Base-by-base conservation (phyloP, 345 rosid genomes). In the Salix dunnii region DNA sequence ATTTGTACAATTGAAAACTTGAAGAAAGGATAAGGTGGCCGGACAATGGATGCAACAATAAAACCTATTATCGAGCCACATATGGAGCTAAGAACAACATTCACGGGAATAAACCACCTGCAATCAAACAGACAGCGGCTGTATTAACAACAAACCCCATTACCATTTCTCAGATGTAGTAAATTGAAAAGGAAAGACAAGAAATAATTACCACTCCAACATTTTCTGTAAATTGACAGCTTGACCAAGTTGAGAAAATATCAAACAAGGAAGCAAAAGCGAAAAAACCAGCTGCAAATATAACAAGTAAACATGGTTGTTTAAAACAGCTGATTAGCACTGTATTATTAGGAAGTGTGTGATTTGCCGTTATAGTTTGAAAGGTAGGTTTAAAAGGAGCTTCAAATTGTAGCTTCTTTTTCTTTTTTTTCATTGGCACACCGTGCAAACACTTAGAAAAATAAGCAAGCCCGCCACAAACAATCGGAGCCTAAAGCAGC, bases 91-190 rank as follows among this genome's bases (percentile, higher is more conserved):
- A 96, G 91, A 78, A 96, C 80, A 74, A 94, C 92, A 83, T 96
- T 96, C 77, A 89, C 78, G 10, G 98, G 99, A 86, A 96, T 96
- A 75, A 94, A 96, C 99, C 99, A 96, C 98, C 98, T 96, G 89
- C 63, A 84, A 72, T 7, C 77, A 33, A 71, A 77, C 2, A 78
- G 35, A 40, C 64, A 18, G 31, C 28, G 11, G 31, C 28, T 55
- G 74, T 36, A 31, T 33, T 10, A 73, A 66, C 66, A 33, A 3
- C 23, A 28, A 48, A 30, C 43, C n/a, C 5, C 51, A 27, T 64
- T 21, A 71, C 7, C 13, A 49, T 42, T 31, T 68, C 23, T 23
- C 67, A 14, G 62, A 27, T 31, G 30, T 3, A 66, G 23, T 12
- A 62, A 63, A 14, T 42, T 42, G 49, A 36, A 31, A 23, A 16